Evolutionary conservation across 495 filamentous ascomycete genomes (phyloP).

Genomic region (Aspergillus bertholletiae): DNA sequence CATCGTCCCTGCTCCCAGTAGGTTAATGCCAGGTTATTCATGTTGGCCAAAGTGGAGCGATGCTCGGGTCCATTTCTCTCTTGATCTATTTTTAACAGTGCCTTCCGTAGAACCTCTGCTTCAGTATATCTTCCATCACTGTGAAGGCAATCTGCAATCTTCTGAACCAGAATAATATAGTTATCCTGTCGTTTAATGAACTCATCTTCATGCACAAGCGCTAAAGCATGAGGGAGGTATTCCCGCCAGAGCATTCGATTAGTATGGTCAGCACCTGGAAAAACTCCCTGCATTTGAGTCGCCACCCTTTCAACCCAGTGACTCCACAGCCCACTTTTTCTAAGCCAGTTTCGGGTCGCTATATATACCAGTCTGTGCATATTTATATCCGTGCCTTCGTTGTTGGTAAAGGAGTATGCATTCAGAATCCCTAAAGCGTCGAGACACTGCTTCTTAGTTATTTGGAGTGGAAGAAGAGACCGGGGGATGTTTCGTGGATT

Average conservation of each 20-base stretch:
- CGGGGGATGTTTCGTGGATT: conserved; percentile 29
- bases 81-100: too few relatives aligned
- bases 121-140: too few relatives aligned
- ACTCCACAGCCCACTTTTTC: conserved; percentile 7
- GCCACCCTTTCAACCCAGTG: conserved; percentile 8
- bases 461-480: conserved; percentile 22
- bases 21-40: conserved; percentile 17
- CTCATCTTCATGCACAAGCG: not conserved
- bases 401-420: conserved; percentile 24
- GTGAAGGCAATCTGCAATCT: not conserved
- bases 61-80: too few relatives aligned
- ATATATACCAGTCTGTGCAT: conserved; percentile 37
- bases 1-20: conserved; percentile 16
- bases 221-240: conserved; percentile 25
- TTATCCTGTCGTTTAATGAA: not conserved
- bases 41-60: conserved; percentile 20
- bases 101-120: too few relatives aligned
- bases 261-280: conserved; percentile 18
- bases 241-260: conserved; percentile 23
- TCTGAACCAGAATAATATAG: not conserved
- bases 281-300: conserved; percentile 13
- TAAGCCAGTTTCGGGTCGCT: conserved; percentile 30
- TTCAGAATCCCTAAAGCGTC: conserved; percentile 30
- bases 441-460: conserved; percentile 5
- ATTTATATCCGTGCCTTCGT: conserved; percentile 5